Evolutionary conservation across 1,284 basidiomycete genomes (phyloP), one percentile per base, ranked within the genome.

Genomic region (Ceraceosorus guamensis): DNA sequence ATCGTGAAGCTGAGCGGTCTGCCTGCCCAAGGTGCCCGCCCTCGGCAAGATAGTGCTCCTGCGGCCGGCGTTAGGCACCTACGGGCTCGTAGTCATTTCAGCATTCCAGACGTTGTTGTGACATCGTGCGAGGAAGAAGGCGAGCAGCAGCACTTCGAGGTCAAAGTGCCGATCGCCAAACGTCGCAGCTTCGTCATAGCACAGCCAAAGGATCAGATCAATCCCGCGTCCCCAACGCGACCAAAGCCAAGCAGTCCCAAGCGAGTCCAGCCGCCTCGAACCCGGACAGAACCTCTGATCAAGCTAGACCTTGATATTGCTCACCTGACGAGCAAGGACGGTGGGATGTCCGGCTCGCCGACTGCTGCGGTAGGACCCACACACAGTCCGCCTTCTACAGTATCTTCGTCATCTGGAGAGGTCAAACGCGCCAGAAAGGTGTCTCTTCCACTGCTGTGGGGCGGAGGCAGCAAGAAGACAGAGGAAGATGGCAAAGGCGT

Each of bases 41-140:
- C n/a, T n/a, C n/a, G 49, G 16, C 49, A 39, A 11, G 49, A 39
- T 14, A 51, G 49, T 14, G 49, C 49, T 51, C 49, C 49, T 39
- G 41, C 31, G n/a, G 47, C 3, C 14, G 45, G 18, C 5, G 43
- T 14, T 41, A n/a, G 10, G 18, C 58, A 70, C 44, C 52, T 53
- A 6, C 60, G 67, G 4, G 57, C 59, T 7, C 60, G 68, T 30
- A 68, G 66, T 1, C 68, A 70, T 46, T 70, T 70, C 34, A 63
- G 60, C 37, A 70, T 70, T 14, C 68, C 68, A 4, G 68, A 70
- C 37, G 66, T 70, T n/a, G 56, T 66, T 34, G 57, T 70, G 51
- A 70, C 68, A 33, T 54, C 65, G 0, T 60, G 60, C 55, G 67
- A 67, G 24, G 67, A 68, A 30, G 66, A 68, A 8, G 68, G 66